A percentile compares a stretch with the other conserved stretches of the same genome.
These are phyloP conservation scores for Dactylellina leptospora DNA, from an alignment of 2,329 filamentous ascomycete species.

Conservation along the genomic window DNA sequence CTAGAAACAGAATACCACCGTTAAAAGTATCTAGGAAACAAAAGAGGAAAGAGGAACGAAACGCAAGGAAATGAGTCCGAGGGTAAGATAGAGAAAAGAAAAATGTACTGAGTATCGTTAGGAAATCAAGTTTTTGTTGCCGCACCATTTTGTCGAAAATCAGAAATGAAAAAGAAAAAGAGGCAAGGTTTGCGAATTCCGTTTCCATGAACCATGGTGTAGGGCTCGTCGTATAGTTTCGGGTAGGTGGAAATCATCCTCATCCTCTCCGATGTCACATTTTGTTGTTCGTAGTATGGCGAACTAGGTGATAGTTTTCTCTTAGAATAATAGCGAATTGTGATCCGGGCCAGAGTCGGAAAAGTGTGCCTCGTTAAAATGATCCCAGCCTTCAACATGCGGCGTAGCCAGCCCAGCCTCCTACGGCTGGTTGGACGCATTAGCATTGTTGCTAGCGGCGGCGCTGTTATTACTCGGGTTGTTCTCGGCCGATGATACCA, in stretches of 20 bases:
- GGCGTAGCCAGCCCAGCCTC: constrained; percentile 9
- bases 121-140: constrained; percentile 40
- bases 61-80: constrained; percentile 14
- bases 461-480: constrained; percentile 16
- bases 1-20: constrained; percentile 52
- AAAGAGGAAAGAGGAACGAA: constrained; percentile 14
- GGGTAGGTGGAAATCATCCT: not conserved
- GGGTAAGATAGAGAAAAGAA: constrained; percentile 15
- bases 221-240: constrained; percentile 6
- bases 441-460: constrained; percentile 15
- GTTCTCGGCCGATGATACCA: constrained; percentile 47
- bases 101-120: constrained; percentile 18
- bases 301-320: not conserved
- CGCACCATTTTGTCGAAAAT: constrained; percentile 47
- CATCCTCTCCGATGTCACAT: not conserved
- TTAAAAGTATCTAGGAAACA: constrained; percentile 44
- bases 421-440: constrained; percentile 36
- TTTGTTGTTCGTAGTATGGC: not conserved
- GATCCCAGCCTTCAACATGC: not conserved
- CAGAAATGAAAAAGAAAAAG: constrained; percentile 7
- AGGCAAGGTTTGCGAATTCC: constrained; percentile 13
- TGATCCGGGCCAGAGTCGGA: no score
- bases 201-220: constrained; percentile 27
- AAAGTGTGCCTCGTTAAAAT: not conserved
- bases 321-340: no score